These are phyloP conservation scores for Leucaena leucocephala DNA, from an alignment of 306 rosid genomes.

Conservation along the genomic window DNA sequence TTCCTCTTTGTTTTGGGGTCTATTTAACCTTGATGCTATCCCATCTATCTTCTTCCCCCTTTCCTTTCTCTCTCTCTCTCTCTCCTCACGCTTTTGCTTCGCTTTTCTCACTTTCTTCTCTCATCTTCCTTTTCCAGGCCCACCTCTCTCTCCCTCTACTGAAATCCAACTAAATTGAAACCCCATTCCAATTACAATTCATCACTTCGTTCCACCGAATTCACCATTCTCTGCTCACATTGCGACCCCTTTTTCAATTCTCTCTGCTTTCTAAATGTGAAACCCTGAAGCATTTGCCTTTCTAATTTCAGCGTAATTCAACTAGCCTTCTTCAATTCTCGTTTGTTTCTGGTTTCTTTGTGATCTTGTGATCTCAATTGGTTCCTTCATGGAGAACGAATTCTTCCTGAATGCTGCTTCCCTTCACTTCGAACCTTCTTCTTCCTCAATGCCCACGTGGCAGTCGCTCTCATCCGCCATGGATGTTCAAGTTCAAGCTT, in stretches of 20 bases:
- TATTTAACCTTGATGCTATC: constrained; percentile 56
- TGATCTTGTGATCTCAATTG: constrained; percentile 26
- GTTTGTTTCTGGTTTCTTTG: not conserved
- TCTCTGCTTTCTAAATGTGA: constrained; percentile 32
- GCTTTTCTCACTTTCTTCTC: constrained; percentile 39
- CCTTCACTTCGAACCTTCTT: constrained; percentile 48
- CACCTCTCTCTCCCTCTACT: constrained; percentile 6
- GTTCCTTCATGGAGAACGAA: constrained; percentile 50
- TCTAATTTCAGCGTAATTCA: constrained; percentile 9
- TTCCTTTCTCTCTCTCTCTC: not conserved
- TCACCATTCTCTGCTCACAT: constrained; percentile 30
- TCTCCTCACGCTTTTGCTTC: constrained; percentile 18
- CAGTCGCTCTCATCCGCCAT: constrained; percentile 55
- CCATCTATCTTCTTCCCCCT: constrained; percentile 44
- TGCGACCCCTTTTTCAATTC: constrained; percentile 13
- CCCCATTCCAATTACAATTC: constrained; percentile 17
- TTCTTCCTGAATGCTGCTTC: constrained; percentile 55
- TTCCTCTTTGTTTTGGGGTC: constrained; percentile 16
- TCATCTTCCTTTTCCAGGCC: constrained; percentile 35
- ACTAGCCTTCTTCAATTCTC: not conserved
- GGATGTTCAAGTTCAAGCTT: constrained; percentile 64
- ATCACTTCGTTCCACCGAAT: constrained; percentile 32
- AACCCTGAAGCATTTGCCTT: constrained; percentile 28
- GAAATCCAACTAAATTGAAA: constrained; percentile 22
- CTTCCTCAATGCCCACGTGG: constrained; percentile 57